Evolutionary conservation across 2,329 filamentous ascomycete genomes (phyloP).

Genomic region (Aspergillus sp.): DNA sequence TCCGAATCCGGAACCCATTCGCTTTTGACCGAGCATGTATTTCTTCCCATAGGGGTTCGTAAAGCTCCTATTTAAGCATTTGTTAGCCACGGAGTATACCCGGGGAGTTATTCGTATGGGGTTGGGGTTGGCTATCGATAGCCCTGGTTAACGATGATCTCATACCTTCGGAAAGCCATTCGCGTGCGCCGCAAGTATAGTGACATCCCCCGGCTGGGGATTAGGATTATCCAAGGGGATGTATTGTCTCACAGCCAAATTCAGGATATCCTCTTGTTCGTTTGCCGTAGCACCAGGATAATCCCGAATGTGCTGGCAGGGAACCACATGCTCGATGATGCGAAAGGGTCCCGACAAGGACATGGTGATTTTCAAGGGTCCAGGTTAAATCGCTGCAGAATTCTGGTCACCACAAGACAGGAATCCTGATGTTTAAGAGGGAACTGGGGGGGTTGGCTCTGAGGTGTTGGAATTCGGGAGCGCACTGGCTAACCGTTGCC

Average conservation of each 20-base stretch:
- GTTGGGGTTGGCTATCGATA: not conserved
- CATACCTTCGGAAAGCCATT: constrained; percentile 87
- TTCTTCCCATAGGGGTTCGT: constrained; percentile 90
- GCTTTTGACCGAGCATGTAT: constrained; percentile 60
- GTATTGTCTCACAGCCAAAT: constrained; percentile 84
- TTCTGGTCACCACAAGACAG: not conserved
- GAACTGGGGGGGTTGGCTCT: constrained; percentile 2
- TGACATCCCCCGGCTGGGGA: constrained; percentile 74
- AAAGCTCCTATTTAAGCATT: constrained; percentile 66
- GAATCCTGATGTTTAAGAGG: not conserved
- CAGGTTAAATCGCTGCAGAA: not conserved
- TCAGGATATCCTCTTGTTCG: constrained; percentile 71
- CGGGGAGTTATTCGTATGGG: not conserved
- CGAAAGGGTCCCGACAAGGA: constrained; percentile 53
- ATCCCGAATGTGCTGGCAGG: constrained; percentile 77
- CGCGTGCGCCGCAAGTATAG: constrained; percentile 81
- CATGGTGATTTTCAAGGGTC: constrained; percentile 21
- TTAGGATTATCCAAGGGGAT: constrained; percentile 68
- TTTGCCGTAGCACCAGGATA: constrained; percentile 71
- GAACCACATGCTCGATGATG: constrained; percentile 71
- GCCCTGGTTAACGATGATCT: not conserved
- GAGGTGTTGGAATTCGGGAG: constrained; percentile 3
- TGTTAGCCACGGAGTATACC: constrained; percentile 7
- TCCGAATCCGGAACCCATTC: constrained; percentile 68
- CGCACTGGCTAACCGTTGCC: constrained; percentile 5